Evolutionary conservation across 2,329 filamentous ascomycete genomes (phyloP), one percentile per base, ranked within the genome.

Genomic region (Davidsoniella neocaledoniae): DNA sequence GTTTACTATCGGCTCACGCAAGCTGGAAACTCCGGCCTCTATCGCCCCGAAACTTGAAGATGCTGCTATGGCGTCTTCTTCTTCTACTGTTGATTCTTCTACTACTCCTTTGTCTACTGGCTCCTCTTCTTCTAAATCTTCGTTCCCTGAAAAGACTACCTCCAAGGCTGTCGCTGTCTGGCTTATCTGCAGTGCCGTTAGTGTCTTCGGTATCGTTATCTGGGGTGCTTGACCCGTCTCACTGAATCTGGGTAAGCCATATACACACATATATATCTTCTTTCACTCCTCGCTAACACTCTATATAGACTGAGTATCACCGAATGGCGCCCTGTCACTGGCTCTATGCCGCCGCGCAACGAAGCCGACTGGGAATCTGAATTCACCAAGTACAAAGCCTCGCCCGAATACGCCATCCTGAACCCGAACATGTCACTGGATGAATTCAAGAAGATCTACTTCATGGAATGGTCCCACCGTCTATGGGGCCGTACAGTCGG

Each of bases 361-460:
- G 66, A 73, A 21, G 79, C 73, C 53, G 84, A 90, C 61, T 98
- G 91, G 91, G 81, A 94, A 58, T 79, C 80, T 56, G 91, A 96
- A 61, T 98, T 96, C 67, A 71, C 79, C 50, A 91, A 93, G 66
- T 98, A 98, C 71, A 81, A 83, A 56, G 77, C 83, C 41, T 94
- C 87, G 17, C 91, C 91, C 54, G 91, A 98, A 66, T 98, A 90
- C 68, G 79, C 84, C 61, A 76, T 87, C 54, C 74, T 98, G 57
- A 98, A 98, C 68, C 83, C 88, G 29, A 77, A 86, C 63, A 98
- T 98, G 91, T 82, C 76, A 29, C 72, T 98, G 51, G 75, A 80
- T 52, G 91, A 98, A 63, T 98, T 96, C 70, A 95, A 96, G 66
- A 83, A 91, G 63, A 98, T 98, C 57, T 98, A 96, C 74, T 98